phyloP scores from a whole-genome alignment of 139 green algal genomes.

The Chlamydomonas sp. region DNA sequence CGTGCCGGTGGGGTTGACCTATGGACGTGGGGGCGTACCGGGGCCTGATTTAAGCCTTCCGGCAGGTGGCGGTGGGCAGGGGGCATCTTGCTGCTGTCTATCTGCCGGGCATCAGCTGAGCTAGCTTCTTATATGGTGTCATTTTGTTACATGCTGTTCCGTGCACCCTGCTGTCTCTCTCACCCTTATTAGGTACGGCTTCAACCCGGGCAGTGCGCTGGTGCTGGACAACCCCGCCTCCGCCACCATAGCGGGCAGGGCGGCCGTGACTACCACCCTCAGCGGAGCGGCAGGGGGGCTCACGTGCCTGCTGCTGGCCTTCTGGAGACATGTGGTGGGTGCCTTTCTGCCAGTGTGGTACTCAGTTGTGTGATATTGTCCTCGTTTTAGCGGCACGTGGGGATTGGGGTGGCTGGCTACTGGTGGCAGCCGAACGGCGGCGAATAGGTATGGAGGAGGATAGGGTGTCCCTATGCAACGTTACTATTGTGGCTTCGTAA shows the following conservation, averaged over 20 bases:
- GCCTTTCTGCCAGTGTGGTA: too few species aligned
- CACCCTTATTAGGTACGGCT: constrained; percentile 70
- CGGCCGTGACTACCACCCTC: constrained; percentile 90
- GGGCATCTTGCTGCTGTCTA: neutral
- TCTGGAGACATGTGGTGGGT: constrained; percentile 5
- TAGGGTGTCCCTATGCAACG: neutral
- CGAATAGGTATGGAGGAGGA: neutral
- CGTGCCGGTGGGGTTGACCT: neutral
- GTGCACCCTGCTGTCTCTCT: too few species aligned
- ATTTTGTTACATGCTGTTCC: neutral
- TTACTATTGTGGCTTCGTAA: neutral
- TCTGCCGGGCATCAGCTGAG: neutral
- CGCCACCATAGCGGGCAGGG: constrained; percentile 44
- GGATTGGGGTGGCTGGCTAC: neutral
- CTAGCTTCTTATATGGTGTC: neutral
- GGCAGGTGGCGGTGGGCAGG: too few species aligned
- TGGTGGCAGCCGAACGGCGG: neutral
- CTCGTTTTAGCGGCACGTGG: neutral
- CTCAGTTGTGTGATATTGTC: too few species aligned
- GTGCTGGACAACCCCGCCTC: constrained; percentile 46
- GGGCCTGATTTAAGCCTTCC: neutral
- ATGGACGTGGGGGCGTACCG: neutral
- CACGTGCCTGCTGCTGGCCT: constrained; percentile 54
- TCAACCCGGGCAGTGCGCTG: constrained; percentile 83
- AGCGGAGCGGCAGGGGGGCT: constrained; percentile 71